These are phyloP conservation scores for Thelonectria discophora DNA, from an alignment of 2,329 filamentous ascomycete species.

Conservation along the genomic window DNA sequence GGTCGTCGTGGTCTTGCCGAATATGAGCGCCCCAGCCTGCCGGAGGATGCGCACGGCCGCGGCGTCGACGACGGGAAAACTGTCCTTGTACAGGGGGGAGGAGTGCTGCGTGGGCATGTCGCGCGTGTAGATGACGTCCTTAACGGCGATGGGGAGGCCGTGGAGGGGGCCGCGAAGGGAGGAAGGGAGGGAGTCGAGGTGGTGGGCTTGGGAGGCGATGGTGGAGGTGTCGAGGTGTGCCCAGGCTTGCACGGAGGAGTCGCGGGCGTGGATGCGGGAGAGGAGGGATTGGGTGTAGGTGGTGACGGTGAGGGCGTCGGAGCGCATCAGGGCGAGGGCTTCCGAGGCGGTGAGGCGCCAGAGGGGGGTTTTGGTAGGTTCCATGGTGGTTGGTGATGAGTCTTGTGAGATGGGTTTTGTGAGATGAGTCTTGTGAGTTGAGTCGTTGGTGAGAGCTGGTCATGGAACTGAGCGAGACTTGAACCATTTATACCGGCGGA, in stretches of 20 bases:
- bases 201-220: constrained; percentile 59
- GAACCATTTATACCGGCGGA: background rate
- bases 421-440: background rate
- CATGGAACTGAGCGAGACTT: background rate
- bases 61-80: constrained; percentile 60
- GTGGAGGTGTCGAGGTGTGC: constrained; percentile 54
- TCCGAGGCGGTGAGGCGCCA: constrained; percentile 54
- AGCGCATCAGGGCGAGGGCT: constrained; percentile 50
- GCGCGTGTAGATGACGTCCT: constrained; percentile 68
- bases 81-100: constrained; percentile 62
- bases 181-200: constrained; percentile 59
- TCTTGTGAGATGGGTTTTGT: background rate
- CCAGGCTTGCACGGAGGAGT: constrained; percentile 60
- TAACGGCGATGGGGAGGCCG: constrained; percentile 65
- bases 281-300: constrained; percentile 60
- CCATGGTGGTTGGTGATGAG: constrained; percentile 8
- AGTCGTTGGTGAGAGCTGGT: background rate
- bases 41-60: constrained; percentile 62
- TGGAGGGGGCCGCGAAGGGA: constrained; percentile 64
- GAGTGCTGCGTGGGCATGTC: constrained; percentile 67
- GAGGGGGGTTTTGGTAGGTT: constrained; percentile 12
- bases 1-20: constrained; percentile 62
- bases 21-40: constrained; percentile 65
- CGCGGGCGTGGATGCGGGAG: constrained; percentile 53
- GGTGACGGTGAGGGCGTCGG: constrained; percentile 57